Base-by-base conservation (phyloP, 1,284 basidiomycete species). In the Malassezia brasiliensis region DNA sequence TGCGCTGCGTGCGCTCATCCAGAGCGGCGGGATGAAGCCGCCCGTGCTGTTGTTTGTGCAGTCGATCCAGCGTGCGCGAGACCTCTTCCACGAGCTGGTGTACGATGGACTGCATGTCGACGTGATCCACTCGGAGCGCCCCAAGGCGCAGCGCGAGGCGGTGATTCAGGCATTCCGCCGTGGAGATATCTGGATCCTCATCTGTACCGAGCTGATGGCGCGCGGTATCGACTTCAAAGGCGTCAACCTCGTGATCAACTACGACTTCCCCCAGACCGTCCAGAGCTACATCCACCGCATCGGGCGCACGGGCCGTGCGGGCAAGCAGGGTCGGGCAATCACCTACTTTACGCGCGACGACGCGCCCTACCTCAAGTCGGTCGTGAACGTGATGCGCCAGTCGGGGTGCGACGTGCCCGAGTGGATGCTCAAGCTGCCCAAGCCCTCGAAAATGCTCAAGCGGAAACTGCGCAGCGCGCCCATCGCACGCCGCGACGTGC, bases 141-240 rank as follows among this genome's bases (percentile, higher is more conserved):
- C 83, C 5, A 84, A 83, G 65, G 84, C 86, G 65, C 87, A 93
- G 75, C 82, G 93, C 42, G 88, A 93, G 64, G 85, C 88, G 65
- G 69, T 71, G 7, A 62, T 74, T 37, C 36, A 81, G 42, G 83
- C 85, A 19, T 96, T 98, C 83, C 83, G 87, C 42, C 80, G 80
- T 62, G 93, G 72, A 7, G 63, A 72, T 12, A 62, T 72, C 12
- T 74, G 72, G 72, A 62, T 73, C 15, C 54, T 74, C 10, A 74
- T 74, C 40, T 71, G 67, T 49, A 72, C 72, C 4, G 72, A 74
- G 50, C 56, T 70, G 20, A 64, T 72, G 85, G 90, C 89, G 11
- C 81, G 94, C 62, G 94, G 93, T 4, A 91, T 98, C 83, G 93
- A 98, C 74, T 96, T 98, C 79, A 87, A 88, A 74, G 90, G 90